These are phyloP conservation scores for Hypoxylon sp. DNA, from an alignment of 2,329 filamentous ascomycete genomes.

Conservation along the genomic window DNA sequence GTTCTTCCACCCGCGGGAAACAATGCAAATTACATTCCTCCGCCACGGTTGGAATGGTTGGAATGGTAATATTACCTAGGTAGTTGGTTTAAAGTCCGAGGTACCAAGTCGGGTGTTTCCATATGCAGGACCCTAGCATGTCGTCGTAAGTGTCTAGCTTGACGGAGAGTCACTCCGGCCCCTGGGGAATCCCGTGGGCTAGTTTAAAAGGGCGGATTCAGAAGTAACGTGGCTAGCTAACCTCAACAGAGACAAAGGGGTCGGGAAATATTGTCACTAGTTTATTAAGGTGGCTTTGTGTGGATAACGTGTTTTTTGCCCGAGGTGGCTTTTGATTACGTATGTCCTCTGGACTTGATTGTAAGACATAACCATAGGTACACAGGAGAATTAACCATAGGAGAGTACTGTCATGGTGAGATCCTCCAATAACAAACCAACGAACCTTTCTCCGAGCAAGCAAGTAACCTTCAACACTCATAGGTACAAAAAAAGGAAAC, in stretches of 20 bases:
- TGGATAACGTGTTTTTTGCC: conserved; percentile 14
- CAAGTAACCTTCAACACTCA: neutral
- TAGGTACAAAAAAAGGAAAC: neutral
- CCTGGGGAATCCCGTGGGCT: conserved; percentile 22
- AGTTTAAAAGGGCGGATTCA: neutral
- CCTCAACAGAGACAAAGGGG: neutral
- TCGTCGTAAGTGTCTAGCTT: conserved; percentile 34
- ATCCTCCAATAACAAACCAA: conserved; percentile 1
- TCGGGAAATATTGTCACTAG: conserved; percentile 31
- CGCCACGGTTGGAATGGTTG: conserved; percentile 29
- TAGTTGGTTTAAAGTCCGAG: conserved; percentile 33
- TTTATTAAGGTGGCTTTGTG: conserved; percentile 23
- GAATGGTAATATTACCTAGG: conserved; percentile 30
- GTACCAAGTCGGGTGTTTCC: conserved; percentile 27
- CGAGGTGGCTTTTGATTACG: conserved; percentile 23
- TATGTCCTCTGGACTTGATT: conserved; percentile 11
- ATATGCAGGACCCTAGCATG: conserved; percentile 33
- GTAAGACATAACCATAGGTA: conserved; percentile 1
- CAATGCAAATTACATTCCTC: conserved; percentile 28
- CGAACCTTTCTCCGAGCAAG: neutral
- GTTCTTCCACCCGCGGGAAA: conserved; percentile 35
- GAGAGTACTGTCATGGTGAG: neutral
- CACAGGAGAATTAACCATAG: neutral
- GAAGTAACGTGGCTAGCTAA: conserved; percentile 16
- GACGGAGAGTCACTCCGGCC: conserved; percentile 16